Evolutionary conservation across 225 moss, liverwort and hornwort species (phyloP), one percentile per base, ranked within the genome.

Genomic region (Anthoceros angustus): DNA sequence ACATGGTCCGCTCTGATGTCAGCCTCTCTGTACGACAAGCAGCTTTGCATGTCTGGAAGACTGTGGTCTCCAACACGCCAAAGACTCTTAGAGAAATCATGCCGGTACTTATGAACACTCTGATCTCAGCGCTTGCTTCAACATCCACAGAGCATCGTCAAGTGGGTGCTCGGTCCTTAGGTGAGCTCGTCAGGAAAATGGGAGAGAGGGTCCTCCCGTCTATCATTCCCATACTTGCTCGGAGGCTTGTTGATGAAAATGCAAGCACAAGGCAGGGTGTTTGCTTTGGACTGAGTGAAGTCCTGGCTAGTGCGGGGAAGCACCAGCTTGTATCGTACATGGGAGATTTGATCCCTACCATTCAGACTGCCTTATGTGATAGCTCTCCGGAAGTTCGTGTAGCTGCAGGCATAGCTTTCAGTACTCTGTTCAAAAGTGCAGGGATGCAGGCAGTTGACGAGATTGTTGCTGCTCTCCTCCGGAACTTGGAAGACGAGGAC

Each of bases 1-100:
- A 99, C 66, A 99, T 92, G 98, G 98, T 99, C 67, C 92, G 98
- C 46, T 99, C 98, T 40, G 98, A 99, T 70, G 98, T 99, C 70
- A 89, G 98, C 74, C 76, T 99, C 49, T 86, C 86, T 68, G 98
- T 99, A 72, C 92, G 98, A 40, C 98, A 95, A 92, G 98, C 98
- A 50, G 92, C 98, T 2, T 79, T 99, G 67, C 98, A 99, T 72
- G 98, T 99, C 38, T 99, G 98, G 98, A 99, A 99, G 76, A 99
- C 98, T 41, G 88, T 99, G 67, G 98, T 99, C 64, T 92, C 98
- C 25, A 99, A 99, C 43, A 99, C 98, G 43, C 98, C 98, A 32
- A 99, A 99, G 70, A 99, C 98, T 14, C 72, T 99, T 74, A 99
- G 87, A 81, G 98, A 99, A 67, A 99, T 99, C 8, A 99, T 99